phyloP scores from a whole-genome alignment of 352 stramenopile genomes.

The Globisporangium polare region DNA sequence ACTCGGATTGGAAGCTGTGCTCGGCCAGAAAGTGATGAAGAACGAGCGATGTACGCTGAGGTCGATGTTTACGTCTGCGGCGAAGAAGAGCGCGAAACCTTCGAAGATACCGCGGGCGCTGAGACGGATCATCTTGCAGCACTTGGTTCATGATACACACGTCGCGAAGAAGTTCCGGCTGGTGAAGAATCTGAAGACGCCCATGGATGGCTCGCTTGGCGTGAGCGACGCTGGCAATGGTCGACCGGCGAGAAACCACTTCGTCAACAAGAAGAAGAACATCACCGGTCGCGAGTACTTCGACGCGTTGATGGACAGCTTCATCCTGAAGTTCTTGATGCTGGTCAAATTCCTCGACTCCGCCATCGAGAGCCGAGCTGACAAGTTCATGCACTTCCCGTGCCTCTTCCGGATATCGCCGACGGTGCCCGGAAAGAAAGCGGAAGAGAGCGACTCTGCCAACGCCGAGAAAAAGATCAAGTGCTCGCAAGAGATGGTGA shows the following conservation, averaged over 20 bases:
- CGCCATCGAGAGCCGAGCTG: constrained; percentile 63
- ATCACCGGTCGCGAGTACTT: constrained; percentile 79
- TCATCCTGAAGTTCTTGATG: constrained; percentile 90
- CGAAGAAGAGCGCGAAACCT: constrained; percentile 22
- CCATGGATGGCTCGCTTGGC: constrained; percentile 49
- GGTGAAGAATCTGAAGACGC: constrained; percentile 69
- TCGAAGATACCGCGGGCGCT: constrained; percentile 52
- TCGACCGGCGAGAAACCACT: constrained; percentile 14
- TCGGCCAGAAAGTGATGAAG: constrained; percentile 54
- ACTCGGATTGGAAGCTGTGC: constrained; percentile 86
- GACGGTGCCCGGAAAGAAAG: constrained; percentile 8
- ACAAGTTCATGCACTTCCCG: constrained; percentile 79
- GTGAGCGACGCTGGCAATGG: constrained; percentile 33
- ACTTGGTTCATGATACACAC: constrained; percentile 59
- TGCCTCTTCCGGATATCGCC: constrained; percentile 85
- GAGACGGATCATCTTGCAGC: constrained; percentile 58
- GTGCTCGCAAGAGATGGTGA: constrained; percentile 89
- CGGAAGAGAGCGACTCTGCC: constrained; percentile 8
- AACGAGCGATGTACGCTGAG: constrained; percentile 57
- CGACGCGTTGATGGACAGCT: constrained; percentile 80
- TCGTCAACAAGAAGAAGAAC: constrained; percentile 60
- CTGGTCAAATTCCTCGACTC: constrained; percentile 92
- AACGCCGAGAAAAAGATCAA: constrained; percentile 66
- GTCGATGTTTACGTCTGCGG: constrained; percentile 35
- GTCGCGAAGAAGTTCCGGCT: constrained; percentile 58